Evolutionary conservation across 1,284 basidiomycete genomes (phyloP).

Genomic region (Malassezia cuniculi): DNA sequence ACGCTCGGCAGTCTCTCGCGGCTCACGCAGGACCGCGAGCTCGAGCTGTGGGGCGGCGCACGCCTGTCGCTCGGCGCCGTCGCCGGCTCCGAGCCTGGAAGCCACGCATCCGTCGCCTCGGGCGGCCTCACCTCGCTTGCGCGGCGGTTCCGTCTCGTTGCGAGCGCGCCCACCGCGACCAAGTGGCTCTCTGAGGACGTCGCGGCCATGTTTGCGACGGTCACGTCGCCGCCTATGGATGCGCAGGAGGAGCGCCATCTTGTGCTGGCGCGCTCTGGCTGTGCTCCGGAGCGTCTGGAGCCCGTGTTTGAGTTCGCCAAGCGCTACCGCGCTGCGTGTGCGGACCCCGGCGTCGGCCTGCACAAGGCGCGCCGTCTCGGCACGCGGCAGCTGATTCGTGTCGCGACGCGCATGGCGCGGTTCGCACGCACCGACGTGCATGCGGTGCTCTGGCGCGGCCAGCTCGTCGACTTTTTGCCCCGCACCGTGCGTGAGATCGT

Average conservation of each 20-base stretch:
- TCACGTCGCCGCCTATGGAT: slow-evolving; percentile 44
- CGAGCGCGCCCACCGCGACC: slow-evolving; percentile 34
- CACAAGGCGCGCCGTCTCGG: slow-evolving; percentile 43
- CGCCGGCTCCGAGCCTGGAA: neutral
- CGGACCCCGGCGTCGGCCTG: slow-evolving; percentile 33
- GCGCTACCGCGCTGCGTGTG: slow-evolving; percentile 32
- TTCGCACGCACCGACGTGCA: slow-evolving; percentile 38
- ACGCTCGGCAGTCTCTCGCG: slow-evolving; percentile 38
- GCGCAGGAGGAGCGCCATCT: slow-evolving; percentile 38
- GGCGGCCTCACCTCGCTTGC: slow-evolving; percentile 11
- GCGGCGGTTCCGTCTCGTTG: slow-evolving; percentile 42
- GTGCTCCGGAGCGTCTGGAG: slow-evolving; percentile 18
- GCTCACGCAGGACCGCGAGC: slow-evolving; percentile 38
- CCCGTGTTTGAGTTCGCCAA: slow-evolving; percentile 34
- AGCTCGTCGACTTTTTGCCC: slow-evolving; percentile 45
- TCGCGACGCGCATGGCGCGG: slow-evolving; percentile 34
- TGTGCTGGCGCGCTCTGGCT: slow-evolving; percentile 18
- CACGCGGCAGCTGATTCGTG: slow-evolving; percentile 44
- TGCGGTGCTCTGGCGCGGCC: slow-evolving; percentile 33
- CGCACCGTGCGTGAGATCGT: slow-evolving; percentile 39
- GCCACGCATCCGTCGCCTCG: neutral
- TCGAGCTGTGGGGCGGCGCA: slow-evolving; percentile 40
- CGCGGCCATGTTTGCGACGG: slow-evolving; percentile 37
- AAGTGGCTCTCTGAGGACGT: slow-evolving; percentile 46
- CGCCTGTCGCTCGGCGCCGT: slow-evolving; percentile 16